phyloP scores from a whole-genome alignment of 352 stramenopile species.

The Globisporangium parvum region DNA sequence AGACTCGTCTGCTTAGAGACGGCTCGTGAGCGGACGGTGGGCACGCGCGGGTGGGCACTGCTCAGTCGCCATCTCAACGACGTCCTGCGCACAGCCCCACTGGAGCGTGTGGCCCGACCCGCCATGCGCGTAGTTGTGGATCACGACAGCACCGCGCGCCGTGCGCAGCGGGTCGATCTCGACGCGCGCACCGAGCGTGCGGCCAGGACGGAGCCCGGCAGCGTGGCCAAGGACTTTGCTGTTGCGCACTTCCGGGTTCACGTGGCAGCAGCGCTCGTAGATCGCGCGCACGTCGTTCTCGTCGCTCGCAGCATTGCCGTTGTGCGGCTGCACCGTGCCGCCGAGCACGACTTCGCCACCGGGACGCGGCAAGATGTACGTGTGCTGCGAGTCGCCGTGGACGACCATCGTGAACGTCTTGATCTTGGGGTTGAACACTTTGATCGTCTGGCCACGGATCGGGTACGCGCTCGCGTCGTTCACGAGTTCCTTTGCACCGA shows the following conservation, averaged over 20 bases:
- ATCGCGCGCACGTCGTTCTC: constrained; percentile 36
- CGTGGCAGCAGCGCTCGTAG: constrained; percentile 36
- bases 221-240: constrained; percentile 33
- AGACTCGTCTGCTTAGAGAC: not conserved
- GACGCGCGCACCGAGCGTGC: constrained; percentile 34
- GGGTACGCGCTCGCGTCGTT: constrained; percentile 36
- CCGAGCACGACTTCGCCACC: constrained; percentile 55
- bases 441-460: constrained; percentile 58
- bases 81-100: constrained; percentile 56
- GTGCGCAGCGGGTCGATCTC: constrained; percentile 32
- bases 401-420: constrained; percentile 44
- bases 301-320: constrained; percentile 38
- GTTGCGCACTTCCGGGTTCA: constrained; percentile 36
- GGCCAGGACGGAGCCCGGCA: constrained; percentile 40
- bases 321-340: constrained; percentile 57
- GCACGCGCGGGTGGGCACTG: constrained; percentile 6
- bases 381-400: constrained; percentile 36
- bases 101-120: constrained; percentile 68
- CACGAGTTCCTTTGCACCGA: constrained; percentile 39
- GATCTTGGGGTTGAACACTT: constrained; percentile 48
- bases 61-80: constrained; percentile 27
- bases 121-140: constrained; percentile 70
- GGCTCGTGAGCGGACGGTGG: not conserved
- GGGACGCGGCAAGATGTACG: constrained; percentile 63
- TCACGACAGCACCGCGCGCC: constrained; percentile 30